These are phyloP conservation scores for Colletotrichum tanaceti DNA, from an alignment of 2,329 filamentous ascomycete species.

Conservation along the genomic window DNA sequence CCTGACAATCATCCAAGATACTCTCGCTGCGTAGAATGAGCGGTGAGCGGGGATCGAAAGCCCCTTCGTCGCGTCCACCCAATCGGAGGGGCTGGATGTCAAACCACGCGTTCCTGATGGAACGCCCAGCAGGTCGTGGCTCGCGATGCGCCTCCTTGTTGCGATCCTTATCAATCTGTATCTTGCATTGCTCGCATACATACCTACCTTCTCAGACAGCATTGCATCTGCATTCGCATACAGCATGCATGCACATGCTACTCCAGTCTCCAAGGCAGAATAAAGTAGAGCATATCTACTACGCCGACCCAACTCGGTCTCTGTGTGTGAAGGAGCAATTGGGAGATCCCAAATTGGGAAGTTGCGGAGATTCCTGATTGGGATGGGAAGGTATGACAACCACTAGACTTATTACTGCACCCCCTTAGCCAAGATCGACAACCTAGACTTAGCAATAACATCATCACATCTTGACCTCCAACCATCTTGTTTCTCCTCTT, in stretches of 20 bases:
- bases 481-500: too few species aligned
- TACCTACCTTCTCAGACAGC: constrained; percentile 26
- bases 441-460: too few species aligned
- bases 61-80: constrained; percentile 9
- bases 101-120: constrained; percentile 26
- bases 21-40: constrained; percentile 12
- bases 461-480: too few species aligned
- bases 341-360: too few species aligned
- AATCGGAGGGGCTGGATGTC: constrained; percentile 4
- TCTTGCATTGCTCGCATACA: constrained; percentile 31
- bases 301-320: not conserved
- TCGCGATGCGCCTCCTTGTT: not conserved
- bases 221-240: constrained; percentile 22
- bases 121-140: constrained; percentile 7
- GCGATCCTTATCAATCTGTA: constrained; percentile 6
- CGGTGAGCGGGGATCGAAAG: constrained; percentile 25
- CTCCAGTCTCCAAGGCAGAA: not conserved
- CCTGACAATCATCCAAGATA: constrained; percentile 10
- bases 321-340: too few species aligned
- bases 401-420: too few species aligned
- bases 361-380: too few species aligned
- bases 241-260: constrained; percentile 9
- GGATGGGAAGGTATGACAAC: too few species aligned
- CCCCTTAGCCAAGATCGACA: too few species aligned
- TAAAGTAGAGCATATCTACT: not conserved